phyloP scores from a whole-genome alignment of 1,139 yeast genomes.

The Blastobotrys proliferans region DNA sequence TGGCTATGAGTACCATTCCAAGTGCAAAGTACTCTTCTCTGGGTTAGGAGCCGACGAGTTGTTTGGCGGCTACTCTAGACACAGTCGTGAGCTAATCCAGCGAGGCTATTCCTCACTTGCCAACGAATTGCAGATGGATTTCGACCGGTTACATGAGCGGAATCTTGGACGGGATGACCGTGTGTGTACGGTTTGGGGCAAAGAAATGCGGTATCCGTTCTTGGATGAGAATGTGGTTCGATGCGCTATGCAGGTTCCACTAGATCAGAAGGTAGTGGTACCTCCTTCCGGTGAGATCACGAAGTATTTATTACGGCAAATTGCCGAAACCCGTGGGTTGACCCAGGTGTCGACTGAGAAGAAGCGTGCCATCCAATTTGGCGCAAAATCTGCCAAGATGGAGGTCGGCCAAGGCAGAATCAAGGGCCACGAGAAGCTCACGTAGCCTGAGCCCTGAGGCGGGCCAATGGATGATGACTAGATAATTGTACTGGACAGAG shows the following conservation, averaged over 20 bases:
- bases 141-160: slow-evolving; percentile 67
- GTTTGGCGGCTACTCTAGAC: slow-evolving; percentile 90
- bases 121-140: slow-evolving; percentile 62
- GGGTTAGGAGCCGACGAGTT: slow-evolving; percentile 98
- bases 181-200: slow-evolving; percentile 80
- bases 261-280: slow-evolving; percentile 34
- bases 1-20: slow-evolving; percentile 36
- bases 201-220: slow-evolving; percentile 86
- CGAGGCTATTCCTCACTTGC: slow-evolving; percentile 38
- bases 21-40: slow-evolving; percentile 69
- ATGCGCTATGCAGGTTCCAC: slow-evolving; percentile 40
- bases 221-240: slow-evolving; percentile 60
- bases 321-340: slow-evolving; percentile 52
- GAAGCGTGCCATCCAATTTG: slow-evolving; percentile 96
- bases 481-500: no score
- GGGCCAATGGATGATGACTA: not conserved
- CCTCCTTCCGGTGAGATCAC: slow-evolving; percentile 39
- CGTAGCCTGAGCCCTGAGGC: no score
- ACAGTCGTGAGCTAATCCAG: slow-evolving; percentile 41
- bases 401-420: slow-evolving; percentile 64
- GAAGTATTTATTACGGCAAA: slow-evolving; percentile 58
- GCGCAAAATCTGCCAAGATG: slow-evolving; percentile 92
- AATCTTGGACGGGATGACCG: slow-evolving; percentile 91
- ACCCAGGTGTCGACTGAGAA: slow-evolving; percentile 63
- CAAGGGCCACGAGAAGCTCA: slow-evolving; percentile 53